A percentile compares a stretch with the other conserved stretches of the same genome.
Evolutionary conservation across 345 rosid genomes (phyloP).

Genomic region (Hirschfeldia incana): DNA sequence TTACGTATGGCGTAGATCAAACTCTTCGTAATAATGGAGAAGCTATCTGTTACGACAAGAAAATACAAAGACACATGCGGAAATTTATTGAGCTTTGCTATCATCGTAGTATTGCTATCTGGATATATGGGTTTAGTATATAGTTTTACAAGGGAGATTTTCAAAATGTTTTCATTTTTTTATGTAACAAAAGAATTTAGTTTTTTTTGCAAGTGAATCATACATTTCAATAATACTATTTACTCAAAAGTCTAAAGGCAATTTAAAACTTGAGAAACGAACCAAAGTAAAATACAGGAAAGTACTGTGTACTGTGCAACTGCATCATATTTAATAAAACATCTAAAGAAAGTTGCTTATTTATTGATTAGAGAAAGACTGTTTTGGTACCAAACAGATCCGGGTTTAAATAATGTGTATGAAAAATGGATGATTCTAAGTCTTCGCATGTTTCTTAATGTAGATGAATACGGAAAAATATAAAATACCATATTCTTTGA

Average conservation of each 20-base stretch:
- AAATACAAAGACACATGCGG: constrained; percentile 39
- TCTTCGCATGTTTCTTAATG: not conserved
- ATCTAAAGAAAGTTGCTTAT: not conserved
- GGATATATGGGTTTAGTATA: constrained; percentile 10
- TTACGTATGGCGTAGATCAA: constrained; percentile 29
- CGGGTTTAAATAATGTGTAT: not conserved
- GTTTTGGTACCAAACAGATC: not conserved
- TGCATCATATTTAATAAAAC: not conserved
- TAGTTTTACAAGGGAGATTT: too few relatives aligned
- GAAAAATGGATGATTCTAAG: not conserved
- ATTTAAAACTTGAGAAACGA: not conserved
- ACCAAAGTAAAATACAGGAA: not conserved
- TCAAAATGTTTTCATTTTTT: too few relatives aligned
- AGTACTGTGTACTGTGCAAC: not conserved
- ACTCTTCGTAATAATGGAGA: constrained; percentile 25
- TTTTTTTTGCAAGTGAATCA: too few relatives aligned
- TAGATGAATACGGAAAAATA: not conserved
- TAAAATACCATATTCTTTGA: not conserved
- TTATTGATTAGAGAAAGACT: not conserved
- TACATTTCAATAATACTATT: too few relatives aligned
- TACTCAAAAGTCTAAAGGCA: too few relatives aligned
- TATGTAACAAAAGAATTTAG: too few relatives aligned
- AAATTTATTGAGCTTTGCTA: constrained; percentile 29
- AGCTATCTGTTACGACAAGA: constrained; percentile 39
- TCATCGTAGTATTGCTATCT: constrained; percentile 21